phyloP scores from a whole-genome alignment of 805 yeast genomes.

The Sugiyamaella marilandica region DNA sequence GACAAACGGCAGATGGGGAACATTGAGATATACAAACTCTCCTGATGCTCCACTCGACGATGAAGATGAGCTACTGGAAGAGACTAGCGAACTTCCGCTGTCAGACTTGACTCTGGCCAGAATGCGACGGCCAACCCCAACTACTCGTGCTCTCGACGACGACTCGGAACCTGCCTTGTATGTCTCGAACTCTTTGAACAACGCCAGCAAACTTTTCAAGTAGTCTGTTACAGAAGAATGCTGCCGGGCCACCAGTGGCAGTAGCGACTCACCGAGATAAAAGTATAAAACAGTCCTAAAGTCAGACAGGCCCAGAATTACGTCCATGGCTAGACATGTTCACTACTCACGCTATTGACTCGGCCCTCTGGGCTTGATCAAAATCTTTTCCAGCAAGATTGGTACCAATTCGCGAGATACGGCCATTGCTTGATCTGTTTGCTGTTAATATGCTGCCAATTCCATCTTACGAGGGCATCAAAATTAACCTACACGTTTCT shows the following conservation, averaged over 20 bases:
- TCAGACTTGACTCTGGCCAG: conserved; percentile 20
- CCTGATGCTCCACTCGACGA: not conserved
- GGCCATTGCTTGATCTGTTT: not conserved
- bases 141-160: conserved; percentile 18
- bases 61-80: conserved; percentile 3
- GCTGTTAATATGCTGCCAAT: not conserved
- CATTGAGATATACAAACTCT: conserved; percentile 19
- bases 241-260: conserved; percentile 10
- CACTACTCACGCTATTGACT: not conserved
- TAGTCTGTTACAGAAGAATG: conserved; percentile 15
- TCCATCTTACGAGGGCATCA: not conserved
- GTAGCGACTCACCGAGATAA: conserved; percentile 23
- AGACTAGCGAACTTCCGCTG: not conserved
- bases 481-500: conserved; percentile 20
- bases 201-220: conserved; percentile 14
- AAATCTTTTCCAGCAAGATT: not conserved
- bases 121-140: conserved; percentile 23
- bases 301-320: not conserved
- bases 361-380: not conserved
- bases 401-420: not conserved
- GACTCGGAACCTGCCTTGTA: conserved; percentile 11
- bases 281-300: conserved; percentile 17
- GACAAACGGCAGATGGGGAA: conserved; percentile 25
- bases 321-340: not conserved
- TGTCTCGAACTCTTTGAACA: conserved; percentile 22